Conservation (phyloP, 1,284 basidiomycete species). For the Microbotryum saponariae region DNA sequence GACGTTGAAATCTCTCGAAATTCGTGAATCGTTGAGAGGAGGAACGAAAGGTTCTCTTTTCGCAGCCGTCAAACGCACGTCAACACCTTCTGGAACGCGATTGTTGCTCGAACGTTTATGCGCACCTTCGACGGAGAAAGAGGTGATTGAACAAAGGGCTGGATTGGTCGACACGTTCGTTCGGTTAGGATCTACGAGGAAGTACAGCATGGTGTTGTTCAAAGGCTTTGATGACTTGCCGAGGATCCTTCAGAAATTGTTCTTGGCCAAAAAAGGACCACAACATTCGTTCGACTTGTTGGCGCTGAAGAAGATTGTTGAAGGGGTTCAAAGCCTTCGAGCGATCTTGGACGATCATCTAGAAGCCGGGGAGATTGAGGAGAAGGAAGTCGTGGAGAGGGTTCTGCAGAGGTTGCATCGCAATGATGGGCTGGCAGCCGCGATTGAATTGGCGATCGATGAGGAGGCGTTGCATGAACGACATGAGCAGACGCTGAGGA, state of each 20-base stretch:
- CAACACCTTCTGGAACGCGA: slow-evolving; percentile 71
- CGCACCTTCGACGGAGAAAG: slow-evolving; percentile 72
- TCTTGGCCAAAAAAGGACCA: slow-evolving; percentile 46
- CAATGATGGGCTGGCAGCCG: slow-evolving; percentile 52
- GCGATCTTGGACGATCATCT: slow-evolving; percentile 1
- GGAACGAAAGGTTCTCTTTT: slow-evolving; percentile 66
- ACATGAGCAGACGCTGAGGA: slow-evolving; percentile 30
- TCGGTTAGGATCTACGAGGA: slow-evolving; percentile 55
- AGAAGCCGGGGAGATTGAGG: background rate
- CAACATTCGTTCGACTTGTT: slow-evolving; percentile 62
- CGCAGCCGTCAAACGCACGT: slow-evolving; percentile 67
- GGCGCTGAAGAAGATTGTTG: slow-evolving; percentile 55
- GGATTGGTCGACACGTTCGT: slow-evolving; percentile 71
- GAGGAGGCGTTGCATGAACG: slow-evolving; percentile 34
- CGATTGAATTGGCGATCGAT: slow-evolving; percentile 56
- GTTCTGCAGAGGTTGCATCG: slow-evolving; percentile 54
- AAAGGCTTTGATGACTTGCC: slow-evolving; percentile 61
- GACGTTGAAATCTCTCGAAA: slow-evolving; percentile 80
- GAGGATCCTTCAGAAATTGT: slow-evolving; percentile 69
- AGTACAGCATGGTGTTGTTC: slow-evolving; percentile 58
- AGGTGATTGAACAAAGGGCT: slow-evolving; percentile 66
- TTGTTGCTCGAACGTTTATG: slow-evolving; percentile 68
- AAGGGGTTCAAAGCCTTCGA: slow-evolving; percentile 19
- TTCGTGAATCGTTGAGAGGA: slow-evolving; percentile 66
- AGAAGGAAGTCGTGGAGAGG: slow-evolving; percentile 35